A percentile compares a stretch with the other conserved stretches of the same genome.
Conservation (phyloP, 1,139 yeast species). For the Yamadazyma sp. region DNA sequence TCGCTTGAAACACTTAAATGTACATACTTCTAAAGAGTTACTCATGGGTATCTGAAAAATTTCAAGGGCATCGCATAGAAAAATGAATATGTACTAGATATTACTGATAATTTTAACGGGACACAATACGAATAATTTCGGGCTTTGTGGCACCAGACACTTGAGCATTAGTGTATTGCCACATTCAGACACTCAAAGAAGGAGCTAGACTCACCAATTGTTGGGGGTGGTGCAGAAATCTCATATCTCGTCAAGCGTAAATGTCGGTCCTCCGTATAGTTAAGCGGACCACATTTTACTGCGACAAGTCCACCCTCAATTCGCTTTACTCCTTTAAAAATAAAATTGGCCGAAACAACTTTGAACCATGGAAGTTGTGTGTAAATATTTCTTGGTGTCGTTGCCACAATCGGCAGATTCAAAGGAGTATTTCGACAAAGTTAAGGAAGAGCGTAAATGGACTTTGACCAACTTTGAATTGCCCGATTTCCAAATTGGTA, state of each 20-base stretch:
- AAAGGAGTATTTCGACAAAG: conserved; percentile 43
- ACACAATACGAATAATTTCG: neutral
- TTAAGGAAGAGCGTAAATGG: conserved; percentile 43
- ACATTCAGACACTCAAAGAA: too few relatives aligned
- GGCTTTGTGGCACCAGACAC: too few relatives aligned
- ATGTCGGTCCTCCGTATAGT: neutral
- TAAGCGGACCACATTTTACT: conserved; percentile 2
- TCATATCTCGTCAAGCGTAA: neutral
- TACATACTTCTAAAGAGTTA: conserved; percentile 54
- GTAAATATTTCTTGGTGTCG: conserved; percentile 49
- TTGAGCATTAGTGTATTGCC: too few relatives aligned
- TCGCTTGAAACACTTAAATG: neutral
- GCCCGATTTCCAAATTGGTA: conserved; percentile 94
- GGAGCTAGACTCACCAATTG: too few relatives aligned
- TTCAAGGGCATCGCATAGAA: conserved; percentile 16
- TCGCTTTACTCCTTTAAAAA: conserved; percentile 10
- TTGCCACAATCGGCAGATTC: conserved; percentile 52
- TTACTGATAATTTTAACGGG: too few relatives aligned
- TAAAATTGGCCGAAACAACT: neutral
- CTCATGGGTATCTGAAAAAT: conserved; percentile 29
- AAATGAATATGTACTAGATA: neutral
- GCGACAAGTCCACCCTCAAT: conserved; percentile 2
- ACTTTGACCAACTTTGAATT: conserved; percentile 51
- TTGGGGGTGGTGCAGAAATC: neutral
- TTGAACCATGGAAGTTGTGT: conserved; percentile 14